Conservation (phyloP, 2,329 filamentous ascomycete species). For the Penicillium sp. region DNA sequence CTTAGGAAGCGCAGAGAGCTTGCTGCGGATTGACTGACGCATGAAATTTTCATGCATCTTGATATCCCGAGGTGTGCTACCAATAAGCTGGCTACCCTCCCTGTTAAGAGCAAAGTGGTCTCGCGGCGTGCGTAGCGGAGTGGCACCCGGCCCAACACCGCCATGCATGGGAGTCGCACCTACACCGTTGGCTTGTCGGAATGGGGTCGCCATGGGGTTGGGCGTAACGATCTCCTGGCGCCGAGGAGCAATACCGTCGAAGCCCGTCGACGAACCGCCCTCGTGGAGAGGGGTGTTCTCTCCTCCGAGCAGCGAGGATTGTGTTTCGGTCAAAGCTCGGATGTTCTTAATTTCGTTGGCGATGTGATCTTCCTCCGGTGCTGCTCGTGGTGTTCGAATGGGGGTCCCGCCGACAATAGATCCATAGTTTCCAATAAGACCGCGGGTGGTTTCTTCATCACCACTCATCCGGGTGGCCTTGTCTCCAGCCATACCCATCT, state of each 20-base stretch:
- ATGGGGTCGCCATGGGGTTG: constrained; percentile 88
- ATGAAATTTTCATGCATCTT: constrained; percentile 64
- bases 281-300: constrained; percentile 89
- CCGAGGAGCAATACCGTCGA: constrained; percentile 76
- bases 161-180: constrained; percentile 60
- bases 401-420: constrained; percentile 75
- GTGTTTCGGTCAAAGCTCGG: constrained; percentile 81
- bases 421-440: constrained; percentile 81
- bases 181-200: constrained; percentile 61
- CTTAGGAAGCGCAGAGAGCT: constrained; percentile 74
- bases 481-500: constrained; percentile 94
- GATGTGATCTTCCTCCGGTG: constrained; percentile 89
- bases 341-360: constrained; percentile 97
- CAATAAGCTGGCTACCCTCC: constrained; percentile 61
- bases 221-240: constrained; percentile 81
- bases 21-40: constrained; percentile 59
- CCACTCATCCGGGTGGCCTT: constrained; percentile 70
- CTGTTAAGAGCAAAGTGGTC: constrained; percentile 82
- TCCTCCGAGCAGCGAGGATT: constrained; percentile 86
- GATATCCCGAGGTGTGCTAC: constrained; percentile 71
- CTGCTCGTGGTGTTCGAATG: constrained; percentile 84
- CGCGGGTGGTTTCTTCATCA: constrained; percentile 77
- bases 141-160: constrained; percentile 65
- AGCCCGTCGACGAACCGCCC: constrained; percentile 75
- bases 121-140: constrained; percentile 79